Percentiles rank a stretch among this genome's conserved stretches.
These are phyloP conservation scores for Emericellopsis terricola DNA, from an alignment of 495 filamentous ascomycete genomes.

Conservation along the genomic window DNA sequence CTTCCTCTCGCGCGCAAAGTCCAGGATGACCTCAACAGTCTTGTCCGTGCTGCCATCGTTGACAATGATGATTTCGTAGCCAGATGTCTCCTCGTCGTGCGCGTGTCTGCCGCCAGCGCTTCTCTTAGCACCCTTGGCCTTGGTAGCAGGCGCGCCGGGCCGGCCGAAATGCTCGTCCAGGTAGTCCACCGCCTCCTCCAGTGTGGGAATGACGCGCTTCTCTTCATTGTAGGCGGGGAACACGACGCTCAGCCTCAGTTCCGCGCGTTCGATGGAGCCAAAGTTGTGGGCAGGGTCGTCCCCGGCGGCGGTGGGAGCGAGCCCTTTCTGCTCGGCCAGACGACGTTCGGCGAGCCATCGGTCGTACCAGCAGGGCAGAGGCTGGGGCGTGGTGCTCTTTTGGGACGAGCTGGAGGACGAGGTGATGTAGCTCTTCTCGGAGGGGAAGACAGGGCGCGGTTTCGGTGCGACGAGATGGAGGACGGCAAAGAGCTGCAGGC, in stretches of 20 bases:
- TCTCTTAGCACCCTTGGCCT: constrained; percentile 9
- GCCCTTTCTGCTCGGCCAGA: constrained; percentile 11
- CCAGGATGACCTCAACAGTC: constrained; percentile 62
- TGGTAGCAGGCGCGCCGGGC: constrained; percentile 4
- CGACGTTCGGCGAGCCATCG: constrained; percentile 37
- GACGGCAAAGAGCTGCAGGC: constrained; percentile 43
- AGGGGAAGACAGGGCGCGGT: constrained; percentile 53
- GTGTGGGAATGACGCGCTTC: constrained; percentile 59
- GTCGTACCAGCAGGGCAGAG: constrained; percentile 75
- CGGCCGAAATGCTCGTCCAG: constrained; percentile 59
- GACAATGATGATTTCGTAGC: constrained; percentile 92
- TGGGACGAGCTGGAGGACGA: constrained; percentile 41
- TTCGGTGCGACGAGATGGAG: constrained; percentile 62
- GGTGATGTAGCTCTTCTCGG: constrained; percentile 75
- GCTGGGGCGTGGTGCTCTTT: constrained; percentile 24
- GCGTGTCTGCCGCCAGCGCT: constrained; percentile 6
- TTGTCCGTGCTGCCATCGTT: constrained; percentile 82
- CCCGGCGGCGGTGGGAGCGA: constrained; percentile 12
- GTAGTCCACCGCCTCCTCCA: constrained; percentile 81
- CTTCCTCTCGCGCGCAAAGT: constrained; percentile 45
- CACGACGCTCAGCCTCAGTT: constrained; percentile 56
- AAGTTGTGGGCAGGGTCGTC: constrained; percentile 16
- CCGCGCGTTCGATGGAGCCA: constrained; percentile 23
- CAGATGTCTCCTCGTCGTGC: constrained; percentile 20
- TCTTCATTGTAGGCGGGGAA: constrained; percentile 94